Percentiles rank a stretch among this genome's conserved stretches.
Conservation (phyloP, 2,329 filamentous ascomycete species). For the Scopulariopsis brevicaulis region DNA sequence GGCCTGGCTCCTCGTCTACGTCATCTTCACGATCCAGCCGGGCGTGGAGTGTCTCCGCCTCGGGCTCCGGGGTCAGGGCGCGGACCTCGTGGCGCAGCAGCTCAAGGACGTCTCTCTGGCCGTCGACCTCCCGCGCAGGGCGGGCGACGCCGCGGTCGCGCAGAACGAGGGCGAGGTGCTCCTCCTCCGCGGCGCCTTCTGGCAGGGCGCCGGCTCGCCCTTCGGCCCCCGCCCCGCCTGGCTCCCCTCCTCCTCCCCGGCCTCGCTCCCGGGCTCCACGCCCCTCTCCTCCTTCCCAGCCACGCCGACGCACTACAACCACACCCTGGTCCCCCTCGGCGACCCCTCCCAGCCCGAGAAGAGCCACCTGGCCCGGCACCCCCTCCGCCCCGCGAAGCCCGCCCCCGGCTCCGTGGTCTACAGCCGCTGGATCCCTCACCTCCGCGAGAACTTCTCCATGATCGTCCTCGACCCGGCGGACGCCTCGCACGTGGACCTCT, state of each 20-base stretch:
- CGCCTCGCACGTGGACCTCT: conserved; percentile 53
- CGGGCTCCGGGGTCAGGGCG: conserved; percentile 25
- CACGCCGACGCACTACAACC: conserved; percentile 34
- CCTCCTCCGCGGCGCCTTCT: conserved; percentile 46
- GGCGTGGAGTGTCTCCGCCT: conserved; percentile 36
- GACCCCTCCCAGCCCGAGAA: conserved; percentile 27
- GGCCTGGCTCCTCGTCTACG: conserved; percentile 40
- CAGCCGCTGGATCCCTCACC: conserved; percentile 66
- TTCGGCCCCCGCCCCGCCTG: conserved; percentile 53
- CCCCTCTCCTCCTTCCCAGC: conserved; percentile 34
- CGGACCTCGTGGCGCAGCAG: conserved; percentile 22
- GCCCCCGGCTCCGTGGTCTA: conserved; percentile 60
- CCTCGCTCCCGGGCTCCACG: conserved; percentile 19
- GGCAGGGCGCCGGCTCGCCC: conserved; percentile 59
- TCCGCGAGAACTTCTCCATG: conserved; percentile 68
- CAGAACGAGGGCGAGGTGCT: conserved; percentile 20
- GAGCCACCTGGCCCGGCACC: conserved; percentile 51
- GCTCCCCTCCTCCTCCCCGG: conserved; percentile 34
- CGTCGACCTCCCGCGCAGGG: conserved; percentile 31
- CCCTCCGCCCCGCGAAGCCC: conserved; percentile 61
- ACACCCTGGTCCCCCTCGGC: conserved; percentile 23
- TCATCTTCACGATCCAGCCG: conserved; percentile 37
- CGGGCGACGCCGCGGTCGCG: conserved; percentile 12
- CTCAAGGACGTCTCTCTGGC: conserved; percentile 35
- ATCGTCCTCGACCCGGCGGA: conserved; percentile 59